Conservation (phyloP, 2,329 filamentous ascomycete species). For the Mycocentrospora acerina region DNA sequence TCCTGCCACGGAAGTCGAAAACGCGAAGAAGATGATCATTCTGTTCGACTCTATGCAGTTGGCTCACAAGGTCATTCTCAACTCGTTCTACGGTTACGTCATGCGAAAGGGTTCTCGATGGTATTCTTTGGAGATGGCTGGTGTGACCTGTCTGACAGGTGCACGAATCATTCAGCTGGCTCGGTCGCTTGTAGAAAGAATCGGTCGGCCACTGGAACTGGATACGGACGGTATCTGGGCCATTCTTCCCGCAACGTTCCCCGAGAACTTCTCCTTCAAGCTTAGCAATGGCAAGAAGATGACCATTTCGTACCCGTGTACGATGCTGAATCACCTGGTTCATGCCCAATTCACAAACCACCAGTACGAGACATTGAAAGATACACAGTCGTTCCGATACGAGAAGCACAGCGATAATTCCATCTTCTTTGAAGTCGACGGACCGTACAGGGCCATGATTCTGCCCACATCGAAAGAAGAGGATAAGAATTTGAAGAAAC, state of each 20-base stretch:
- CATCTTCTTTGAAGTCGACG: conserved; percentile 99
- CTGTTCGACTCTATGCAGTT: conserved; percentile 94
- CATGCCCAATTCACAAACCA: conserved; percentile 95
- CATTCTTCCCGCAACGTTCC: conserved; percentile 93
- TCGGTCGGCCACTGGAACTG: conserved; percentile 88
- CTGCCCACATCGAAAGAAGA: conserved; percentile 97
- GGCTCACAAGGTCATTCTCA: conserved; percentile 97
- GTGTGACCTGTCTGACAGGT: conserved; percentile 94
- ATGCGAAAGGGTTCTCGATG: conserved; percentile 98
- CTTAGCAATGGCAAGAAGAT: conserved; percentile 95
- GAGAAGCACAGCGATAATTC: conserved; percentile 98
- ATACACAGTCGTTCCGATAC: conserved; percentile 80
- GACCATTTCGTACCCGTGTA: conserved; percentile 94
- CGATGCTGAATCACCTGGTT: conserved; percentile 98
- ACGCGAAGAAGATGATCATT: conserved; percentile 98
- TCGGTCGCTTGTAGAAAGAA: conserved; percentile 85
- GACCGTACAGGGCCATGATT: conserved; percentile 96
- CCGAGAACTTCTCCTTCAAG: conserved; percentile 93
- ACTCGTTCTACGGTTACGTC: conserved; percentile 98
- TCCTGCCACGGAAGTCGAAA: conserved; percentile 73
- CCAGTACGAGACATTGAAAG: conserved; percentile 88
- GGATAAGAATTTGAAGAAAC: conserved; percentile 99
- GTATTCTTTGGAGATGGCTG: conserved; percentile 99
- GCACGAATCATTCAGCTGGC: conserved; percentile 97
- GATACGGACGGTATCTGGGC: conserved; percentile 99